Evolutionary conservation across 2,329 filamentous ascomycete genomes (phyloP), one percentile per base, ranked within the genome.

Genomic region (Rhynchosporium graminicola): DNA sequence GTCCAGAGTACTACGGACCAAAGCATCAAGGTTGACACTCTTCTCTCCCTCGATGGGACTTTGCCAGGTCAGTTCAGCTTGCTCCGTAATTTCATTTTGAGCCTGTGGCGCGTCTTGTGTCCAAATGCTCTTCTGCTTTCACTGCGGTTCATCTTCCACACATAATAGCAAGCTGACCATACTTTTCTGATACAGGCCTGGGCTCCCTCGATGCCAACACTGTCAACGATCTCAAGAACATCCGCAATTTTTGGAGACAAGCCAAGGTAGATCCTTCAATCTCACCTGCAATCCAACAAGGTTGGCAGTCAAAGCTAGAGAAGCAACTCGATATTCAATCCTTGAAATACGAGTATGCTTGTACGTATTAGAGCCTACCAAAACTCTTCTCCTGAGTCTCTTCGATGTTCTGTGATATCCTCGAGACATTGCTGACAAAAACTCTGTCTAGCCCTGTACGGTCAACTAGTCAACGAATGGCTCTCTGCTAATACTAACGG

Each of bases 391-490:
- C 20, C 20, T 20, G 20, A 20, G 20, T 20, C 20, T 20, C 20
- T 20, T 20, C 20, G 20, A 20, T 20, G 20, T 20, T 20, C 20
- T 20, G 20, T 20, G 20, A 20, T 20, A 20, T 20, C 20, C 20
- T 20, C 20, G 20, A 20, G 20, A 20, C 20, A 20, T 20, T 20
- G 20, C 20, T 20, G 20, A 20, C 20, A 20, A 20, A 20, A 20
- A 20, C 20, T 20, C 20, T 20, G 20, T 20, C 20, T 20, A 20
- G 20, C 77, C 2, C 77, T 87, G 31, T 86, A 86, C 70, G 80
- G 80, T 31, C 73, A 77, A 31, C 72, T 87, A 38, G 80, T 84
- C 15, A 80, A 78, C 1, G 82, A 85, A 67, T 85, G 82, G 78
- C 72, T 85, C 56, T 73, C 75, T 0, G 72, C 76, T 0, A 70